Evolutionary conservation across 257 asterid species (phyloP), one percentile per base, ranked within the genome.

Genomic region (Striga asiatica): DNA sequence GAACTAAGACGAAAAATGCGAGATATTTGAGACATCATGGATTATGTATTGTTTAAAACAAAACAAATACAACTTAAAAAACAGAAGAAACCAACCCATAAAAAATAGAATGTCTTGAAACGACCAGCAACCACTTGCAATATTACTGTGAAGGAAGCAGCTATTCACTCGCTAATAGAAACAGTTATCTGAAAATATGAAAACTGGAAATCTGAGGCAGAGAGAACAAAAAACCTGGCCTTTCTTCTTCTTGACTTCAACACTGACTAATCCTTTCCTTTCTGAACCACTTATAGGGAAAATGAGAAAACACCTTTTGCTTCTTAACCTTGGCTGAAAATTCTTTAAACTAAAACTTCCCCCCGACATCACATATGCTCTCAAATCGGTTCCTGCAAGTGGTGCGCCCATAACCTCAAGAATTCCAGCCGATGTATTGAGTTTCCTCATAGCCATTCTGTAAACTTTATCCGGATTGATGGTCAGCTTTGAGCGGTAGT

Each of bases 331-430:
- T 11, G 91, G 99, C 47, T 67, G 59, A 76, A 88, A 81, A 64
- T 71, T 71, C 79, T 79, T 80, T 60, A 88, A 76, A 31, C 71
- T 72, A 66, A 88, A 65, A 54, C 95, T 94, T 55, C 99, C 99
- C 54, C 97, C 99, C 2, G 97, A 92, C 99, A 92, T 88, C 69
- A 92, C 99, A 65, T 88, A 92, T 34, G 99, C 99, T 73, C 97
- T 78, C 75, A 92, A 70, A 61, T 88, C 97, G 10, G 99, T 84
- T 45, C 99, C 99, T 0, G 97, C 69, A 52, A 92, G 88, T 58
- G 99, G 99, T 14, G 99, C 97, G 18, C 99, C 99, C 99, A 92
- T 92, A 49, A 92, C 93, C 79, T 92, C 99, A 42, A 92, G 97
- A 58, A 88, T 88, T 50, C 93, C 88, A 58, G 99, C 99, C 1